Conservation (phyloP, 805 yeast species). For the Vanderwaltozyma verrucispora region DNA sequence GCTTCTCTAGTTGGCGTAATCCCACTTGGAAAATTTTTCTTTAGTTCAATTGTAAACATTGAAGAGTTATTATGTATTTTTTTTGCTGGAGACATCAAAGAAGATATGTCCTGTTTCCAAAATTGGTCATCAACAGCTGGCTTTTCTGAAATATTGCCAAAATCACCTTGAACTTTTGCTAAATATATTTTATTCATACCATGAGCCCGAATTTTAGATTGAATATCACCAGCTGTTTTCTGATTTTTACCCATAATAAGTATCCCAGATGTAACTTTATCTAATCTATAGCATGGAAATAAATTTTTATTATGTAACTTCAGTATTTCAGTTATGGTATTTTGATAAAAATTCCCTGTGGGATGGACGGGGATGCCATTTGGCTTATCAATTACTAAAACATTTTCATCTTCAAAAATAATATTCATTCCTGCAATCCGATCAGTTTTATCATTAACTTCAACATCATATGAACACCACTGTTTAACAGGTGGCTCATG, state of each 20-base stretch:
- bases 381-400: slow-evolving; percentile 87
- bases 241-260: slow-evolving; percentile 37
- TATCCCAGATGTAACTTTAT: slow-evolving; percentile 88
- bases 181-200: slow-evolving; percentile 66
- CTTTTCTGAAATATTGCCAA: slow-evolving; percentile 37
- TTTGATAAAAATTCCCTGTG: slow-evolving; percentile 68
- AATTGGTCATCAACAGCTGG: not conserved
- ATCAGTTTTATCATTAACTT: slow-evolving; percentile 5
- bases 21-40: slow-evolving; percentile 45
- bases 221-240: slow-evolving; percentile 53
- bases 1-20: slow-evolving; percentile 46
- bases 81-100: not conserved
- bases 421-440: slow-evolving; percentile 42
- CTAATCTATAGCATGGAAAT: slow-evolving; percentile 82
- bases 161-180: slow-evolving; percentile 78
- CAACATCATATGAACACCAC: slow-evolving; percentile 17
- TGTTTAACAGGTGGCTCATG: slow-evolving; percentile 80
- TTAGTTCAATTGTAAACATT: slow-evolving; percentile 60
- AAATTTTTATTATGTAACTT: slow-evolving; percentile 47
- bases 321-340: slow-evolving; percentile 63
- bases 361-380: slow-evolving; percentile 94
- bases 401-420: slow-evolving; percentile 58
- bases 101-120: not conserved
- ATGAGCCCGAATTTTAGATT: slow-evolving; percentile 45
- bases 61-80: slow-evolving; percentile 31